Conservation (phyloP, 2,329 filamentous ascomycete species). For the Aplosporella prunicola region DNA sequence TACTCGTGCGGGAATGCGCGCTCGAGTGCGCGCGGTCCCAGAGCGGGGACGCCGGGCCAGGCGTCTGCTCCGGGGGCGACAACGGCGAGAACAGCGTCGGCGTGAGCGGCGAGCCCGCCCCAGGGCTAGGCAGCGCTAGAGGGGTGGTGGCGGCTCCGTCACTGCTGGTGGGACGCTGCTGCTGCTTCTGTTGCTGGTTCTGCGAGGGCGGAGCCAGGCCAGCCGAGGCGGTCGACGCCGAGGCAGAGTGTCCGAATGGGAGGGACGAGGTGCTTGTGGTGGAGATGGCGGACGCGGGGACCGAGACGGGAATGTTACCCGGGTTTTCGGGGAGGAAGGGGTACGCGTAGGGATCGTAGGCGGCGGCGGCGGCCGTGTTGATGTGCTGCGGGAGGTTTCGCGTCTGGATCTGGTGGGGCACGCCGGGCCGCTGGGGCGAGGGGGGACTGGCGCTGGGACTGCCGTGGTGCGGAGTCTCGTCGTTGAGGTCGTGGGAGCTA, state of each 20-base stretch:
- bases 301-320: constrained; percentile 17
- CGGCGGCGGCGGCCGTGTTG: too few species aligned
- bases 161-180: background rate
- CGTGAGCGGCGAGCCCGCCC: background rate
- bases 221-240: too few species aligned
- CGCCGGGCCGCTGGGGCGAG: too few species aligned
- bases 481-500: too few species aligned
- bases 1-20: constrained; percentile 29
- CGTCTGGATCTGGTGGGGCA: too few species aligned
- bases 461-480: too few species aligned
- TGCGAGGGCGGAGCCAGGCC: background rate
- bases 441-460: too few species aligned
- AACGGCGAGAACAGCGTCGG: background rate
- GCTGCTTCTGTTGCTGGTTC: background rate
- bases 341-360: constrained; percentile 12
- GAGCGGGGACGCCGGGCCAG: background rate
- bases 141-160: background rate
- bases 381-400: too few species aligned
- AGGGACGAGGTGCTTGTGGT: constrained; percentile 14
- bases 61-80: background rate
- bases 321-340: constrained; percentile 18
- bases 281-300: constrained; percentile 25
- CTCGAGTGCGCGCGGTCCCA: background rate
- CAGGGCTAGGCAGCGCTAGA: background rate
- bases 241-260: background rate